Evolutionary conservation across 768 basidiomycete genomes (phyloP).

Genomic region (Lactarius pseudohatsudake): DNA sequence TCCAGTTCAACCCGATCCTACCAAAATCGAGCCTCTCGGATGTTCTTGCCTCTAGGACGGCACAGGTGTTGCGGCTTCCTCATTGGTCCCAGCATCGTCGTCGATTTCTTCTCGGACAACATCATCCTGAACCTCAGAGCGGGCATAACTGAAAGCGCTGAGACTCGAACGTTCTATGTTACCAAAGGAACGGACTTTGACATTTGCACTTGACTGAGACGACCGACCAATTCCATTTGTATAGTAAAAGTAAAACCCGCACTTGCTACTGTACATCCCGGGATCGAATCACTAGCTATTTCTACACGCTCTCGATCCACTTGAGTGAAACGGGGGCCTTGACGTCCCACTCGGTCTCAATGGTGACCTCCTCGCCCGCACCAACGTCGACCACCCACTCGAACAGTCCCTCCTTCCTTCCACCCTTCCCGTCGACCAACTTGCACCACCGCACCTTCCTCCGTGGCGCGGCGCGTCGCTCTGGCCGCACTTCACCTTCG

Average conservation of each 20-base stretch:
- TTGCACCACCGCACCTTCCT: conserved; percentile 35
- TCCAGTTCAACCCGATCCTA: conserved; percentile 17
- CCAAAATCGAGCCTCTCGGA: conserved; percentile 20
- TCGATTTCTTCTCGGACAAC: conserved; percentile 48
- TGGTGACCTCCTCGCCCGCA: conserved; percentile 42
- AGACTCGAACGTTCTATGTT: neutral
- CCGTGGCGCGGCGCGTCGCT: neutral
- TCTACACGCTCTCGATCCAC: conserved; percentile 30
- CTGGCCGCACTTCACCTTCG: conserved; percentile 28
- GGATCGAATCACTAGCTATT: neutral
- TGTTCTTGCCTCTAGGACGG: conserved; percentile 7
- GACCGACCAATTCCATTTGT: conserved; percentile 5
- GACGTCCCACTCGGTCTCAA: conserved; percentile 55
- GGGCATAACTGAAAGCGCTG: conserved; percentile 28
- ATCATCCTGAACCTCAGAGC: conserved; percentile 37
- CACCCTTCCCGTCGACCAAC: conserved; percentile 45
- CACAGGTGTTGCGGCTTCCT: no score
- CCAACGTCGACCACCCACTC: conserved; percentile 53
- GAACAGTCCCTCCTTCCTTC: conserved; percentile 55
- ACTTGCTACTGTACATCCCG: no score
- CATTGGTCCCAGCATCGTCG: no score
- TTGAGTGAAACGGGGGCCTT: conserved; percentile 40
- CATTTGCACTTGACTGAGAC: neutral
- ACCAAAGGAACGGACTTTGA: neutral
- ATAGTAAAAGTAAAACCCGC: neutral